Conservation (phyloP, 2,329 filamentous ascomycete species). For the Colletotrichum orbiculare region DNA sequence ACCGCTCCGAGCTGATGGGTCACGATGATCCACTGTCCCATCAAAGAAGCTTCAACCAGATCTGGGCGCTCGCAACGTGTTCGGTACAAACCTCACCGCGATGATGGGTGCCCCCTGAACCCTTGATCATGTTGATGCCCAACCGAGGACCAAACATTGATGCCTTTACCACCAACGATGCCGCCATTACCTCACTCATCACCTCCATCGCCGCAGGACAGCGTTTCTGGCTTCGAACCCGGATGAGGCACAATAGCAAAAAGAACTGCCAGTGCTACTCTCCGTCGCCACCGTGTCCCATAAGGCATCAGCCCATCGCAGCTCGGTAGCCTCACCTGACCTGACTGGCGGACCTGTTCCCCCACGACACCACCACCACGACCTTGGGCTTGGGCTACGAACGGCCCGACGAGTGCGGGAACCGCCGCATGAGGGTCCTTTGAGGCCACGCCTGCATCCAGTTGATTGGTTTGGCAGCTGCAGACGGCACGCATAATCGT, state of each 20-base stretch:
- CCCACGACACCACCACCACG: constrained; percentile 19
- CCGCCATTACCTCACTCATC: not conserved
- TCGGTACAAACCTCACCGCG: constrained; percentile 12
- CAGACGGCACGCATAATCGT: constrained; percentile 31
- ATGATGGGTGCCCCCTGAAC: constrained; percentile 3
- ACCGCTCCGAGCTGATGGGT: constrained; percentile 15
- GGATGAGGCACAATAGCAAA: not conserved
- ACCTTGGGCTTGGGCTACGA: constrained; percentile 10
- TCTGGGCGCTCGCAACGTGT: constrained; percentile 11
- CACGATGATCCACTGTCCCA: constrained; percentile 18
- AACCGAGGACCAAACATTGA: constrained; percentile 5
- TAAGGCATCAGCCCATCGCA: constrained; percentile 18
- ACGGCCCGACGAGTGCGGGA: constrained; percentile 36
- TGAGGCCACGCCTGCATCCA: constrained; percentile 22
- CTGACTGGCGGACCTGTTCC: constrained; percentile 18
- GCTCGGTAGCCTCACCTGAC: constrained; percentile 30
- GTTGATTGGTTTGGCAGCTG: constrained; percentile 32
- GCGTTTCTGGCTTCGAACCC: not conserved
- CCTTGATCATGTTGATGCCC: constrained; percentile 31
- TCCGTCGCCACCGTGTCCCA: not conserved
- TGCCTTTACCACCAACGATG: not conserved
- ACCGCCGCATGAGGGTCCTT: constrained; percentile 20
- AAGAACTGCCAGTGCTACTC: constrained; percentile 7
- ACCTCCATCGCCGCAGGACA: not conserved
- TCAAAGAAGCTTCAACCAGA: constrained; percentile 11